Evolutionary conservation across 768 basidiomycete species (phyloP), one percentile per base, ranked within the genome.

Genomic region (Collybia nuda): DNA sequence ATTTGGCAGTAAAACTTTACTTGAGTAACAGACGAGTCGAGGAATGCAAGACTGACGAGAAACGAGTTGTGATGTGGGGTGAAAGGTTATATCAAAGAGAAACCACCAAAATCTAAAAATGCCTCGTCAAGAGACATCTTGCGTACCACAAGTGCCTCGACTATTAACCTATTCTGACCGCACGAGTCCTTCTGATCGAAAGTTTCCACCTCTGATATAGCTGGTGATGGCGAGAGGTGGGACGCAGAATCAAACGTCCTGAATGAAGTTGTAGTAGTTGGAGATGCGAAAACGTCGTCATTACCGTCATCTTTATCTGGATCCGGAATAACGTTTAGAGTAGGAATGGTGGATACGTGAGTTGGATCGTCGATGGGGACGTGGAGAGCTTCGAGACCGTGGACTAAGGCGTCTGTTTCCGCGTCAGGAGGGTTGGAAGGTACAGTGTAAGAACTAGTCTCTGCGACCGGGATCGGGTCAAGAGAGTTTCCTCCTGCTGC

Each of bases 141-240:
- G 40, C 88, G 77, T 17, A 91, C 82, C 2, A 93, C 84, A 24
- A 93, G 74, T 2, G 82, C 90, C 63, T 93, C 90, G 8, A 91
- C 88, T 41, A 92, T 91, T 3, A 86, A 70, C n/a, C 86, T 72
- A 26, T 79, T 76, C 44, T 77, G 74, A 7, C 57, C 55, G 6
- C 18, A 39, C 3, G n/a, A 47, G 15, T 48, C 40, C 40, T 47
- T 44, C n/a, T 41, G 21, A 29, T 36, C 39, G 4, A n/a, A 15
- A 11, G 38, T 32, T 40, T 44, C 44, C 2, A 58, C 50, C 2
- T 57, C 49, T n/a, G 47, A 55, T 37, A 44, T 50, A 11, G 55
- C 44, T 44, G 54, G 44, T 7, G 40, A 19, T 18, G 44, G 53
- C 52, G 6, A 60, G 54, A 21, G 62, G 56, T 1, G 55, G 53